Base-by-base conservation (phyloP, 2,329 filamentous ascomycete species). In the Aspergillus floridensis region DNA sequence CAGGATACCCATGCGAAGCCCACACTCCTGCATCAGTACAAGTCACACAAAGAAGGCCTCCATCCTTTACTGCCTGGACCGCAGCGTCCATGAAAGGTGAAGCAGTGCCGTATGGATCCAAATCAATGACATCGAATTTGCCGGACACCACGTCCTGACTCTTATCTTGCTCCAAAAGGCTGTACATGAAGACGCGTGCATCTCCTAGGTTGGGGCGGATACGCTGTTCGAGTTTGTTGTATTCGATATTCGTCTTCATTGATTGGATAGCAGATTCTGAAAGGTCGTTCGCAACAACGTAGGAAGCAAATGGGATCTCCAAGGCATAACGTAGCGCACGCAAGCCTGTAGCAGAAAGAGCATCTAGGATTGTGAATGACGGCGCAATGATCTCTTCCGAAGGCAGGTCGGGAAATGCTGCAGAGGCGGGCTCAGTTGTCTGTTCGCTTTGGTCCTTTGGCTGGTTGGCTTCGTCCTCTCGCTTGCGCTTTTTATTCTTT, bases 11-110 rank as follows among this genome's bases (percentile, higher is more conserved):
- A 66, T 91, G 90, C 0, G 93, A 96, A 1, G 93, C 93, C 84
- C 93, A 99, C 2, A 99, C 91, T 10, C 90, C 92, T 10, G 93
- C 93, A 74, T 99, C 95, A 0, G 95, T 99, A 76, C 95, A 99
- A 1, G 95, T 99, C 5, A 99, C 90, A 73, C 93, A 97, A 4
- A 99, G 83, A 44, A 99, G 81, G 4, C 95, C 95, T 1, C 93
- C 93, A 67, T 97, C 91, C 64, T 89, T 87, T 7, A 97, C 84
- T 1, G 91, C 87, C 76, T 97, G 93, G 8, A 99, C 81, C 1
- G 95, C 92, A 1, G 91, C 88, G 72, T 99, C 95, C 56, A 99
- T 84, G 75, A 99, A 99, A 1, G 91, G 90, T 10, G 91, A 91
- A 0, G 93, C 95, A 0, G 92, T 96, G 47, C 95, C 95, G 69